A percentile compares a stretch with the other conserved stretches of the same genome.
Evolutionary conservation across 148 eudicot species (phyloP).

Genomic region (Vaccinium myrtillus): DNA sequence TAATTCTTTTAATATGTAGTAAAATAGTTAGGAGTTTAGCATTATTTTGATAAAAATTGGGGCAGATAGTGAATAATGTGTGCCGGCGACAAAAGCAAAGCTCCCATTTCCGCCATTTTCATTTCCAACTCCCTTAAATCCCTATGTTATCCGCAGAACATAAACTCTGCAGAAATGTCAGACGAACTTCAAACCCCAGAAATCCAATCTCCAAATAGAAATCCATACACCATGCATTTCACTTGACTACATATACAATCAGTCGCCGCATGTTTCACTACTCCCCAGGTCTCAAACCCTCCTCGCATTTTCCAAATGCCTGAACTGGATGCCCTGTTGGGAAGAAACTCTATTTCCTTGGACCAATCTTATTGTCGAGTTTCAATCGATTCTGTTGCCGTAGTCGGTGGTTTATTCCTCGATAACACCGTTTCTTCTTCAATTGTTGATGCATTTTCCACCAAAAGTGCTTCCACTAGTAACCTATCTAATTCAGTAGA

Average conservation of each 20-base stretch:
- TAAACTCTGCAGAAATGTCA: neutral
- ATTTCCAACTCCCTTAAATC: conserved; percentile 6
- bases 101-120: neutral
- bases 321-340: conserved; percentile 8
- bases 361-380: neutral
- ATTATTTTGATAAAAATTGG: too few species aligned
- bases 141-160: neutral
- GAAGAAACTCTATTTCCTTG: neutral
- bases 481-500: neutral
- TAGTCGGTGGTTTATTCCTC: conserved; percentile 61
- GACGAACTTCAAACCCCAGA: conserved; percentile 15
- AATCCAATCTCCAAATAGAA: neutral
- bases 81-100: conserved; percentile 17
- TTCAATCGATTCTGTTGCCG: conserved; percentile 2
- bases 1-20: too few species aligned
- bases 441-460: conserved; percentile 28
- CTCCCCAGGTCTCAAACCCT: neutral
- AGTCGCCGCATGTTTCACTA: neutral
- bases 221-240: neutral
- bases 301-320: conserved; percentile 14
- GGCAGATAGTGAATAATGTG: neutral
- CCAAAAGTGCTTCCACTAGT: neutral
- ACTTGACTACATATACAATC: neutral
- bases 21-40: too few species aligned
- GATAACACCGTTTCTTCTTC: conserved; percentile 52